A percentile compares a stretch with the other conserved stretches of the same genome.
These are phyloP conservation scores for Pichia gijzeniarum DNA, from an alignment of 805 yeast genomes.

Conservation along the genomic window DNA sequence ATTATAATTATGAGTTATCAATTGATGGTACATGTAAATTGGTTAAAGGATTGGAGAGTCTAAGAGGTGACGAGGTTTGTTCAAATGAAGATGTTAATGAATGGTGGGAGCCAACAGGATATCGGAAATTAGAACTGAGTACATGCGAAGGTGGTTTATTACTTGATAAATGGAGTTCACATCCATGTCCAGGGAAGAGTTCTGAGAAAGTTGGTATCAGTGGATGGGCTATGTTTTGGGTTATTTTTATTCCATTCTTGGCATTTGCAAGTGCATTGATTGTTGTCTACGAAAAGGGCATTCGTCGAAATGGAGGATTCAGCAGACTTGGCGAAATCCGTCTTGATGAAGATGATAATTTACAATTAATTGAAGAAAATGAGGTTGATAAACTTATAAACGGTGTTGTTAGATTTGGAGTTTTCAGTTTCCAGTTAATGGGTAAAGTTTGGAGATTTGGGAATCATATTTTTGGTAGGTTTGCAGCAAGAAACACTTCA, in stretches of 20 bases:
- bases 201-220: slow-evolving; percentile 50
- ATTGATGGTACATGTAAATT: slow-evolving; percentile 80
- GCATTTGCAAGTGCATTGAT: slow-evolving; percentile 49
- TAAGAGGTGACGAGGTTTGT: slow-evolving; percentile 60
- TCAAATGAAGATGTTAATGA: slow-evolving; percentile 48
- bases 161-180: slow-evolving; percentile 57
- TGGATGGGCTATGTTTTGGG: slow-evolving; percentile 46
- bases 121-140: slow-evolving; percentile 76
- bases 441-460: slow-evolving; percentile 2
- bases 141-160: slow-evolving; percentile 79
- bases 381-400: slow-evolving; percentile 54
- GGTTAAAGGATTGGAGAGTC: slow-evolving; percentile 65
- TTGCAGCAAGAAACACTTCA: slow-evolving; percentile 18
- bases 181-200: slow-evolving; percentile 86
- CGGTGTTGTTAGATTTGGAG: slow-evolving; percentile 50
- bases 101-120: slow-evolving; percentile 87
- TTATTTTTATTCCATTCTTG: slow-evolving; percentile 51
- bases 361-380: slow-evolving; percentile 52
- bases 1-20: slow-evolving; percentile 68
- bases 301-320: slow-evolving; percentile 72
- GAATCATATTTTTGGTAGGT: slow-evolving; percentile 9
- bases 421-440: slow-evolving; percentile 27
- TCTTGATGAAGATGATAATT: slow-evolving; percentile 63
- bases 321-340: slow-evolving; percentile 79
- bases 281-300: slow-evolving; percentile 76